A percentile compares a stretch with the other conserved stretches of the same genome.
These are phyloP conservation scores for Russula vinacea DNA, from an alignment of 768 basidiomycete species.

Conservation along the genomic window DNA sequence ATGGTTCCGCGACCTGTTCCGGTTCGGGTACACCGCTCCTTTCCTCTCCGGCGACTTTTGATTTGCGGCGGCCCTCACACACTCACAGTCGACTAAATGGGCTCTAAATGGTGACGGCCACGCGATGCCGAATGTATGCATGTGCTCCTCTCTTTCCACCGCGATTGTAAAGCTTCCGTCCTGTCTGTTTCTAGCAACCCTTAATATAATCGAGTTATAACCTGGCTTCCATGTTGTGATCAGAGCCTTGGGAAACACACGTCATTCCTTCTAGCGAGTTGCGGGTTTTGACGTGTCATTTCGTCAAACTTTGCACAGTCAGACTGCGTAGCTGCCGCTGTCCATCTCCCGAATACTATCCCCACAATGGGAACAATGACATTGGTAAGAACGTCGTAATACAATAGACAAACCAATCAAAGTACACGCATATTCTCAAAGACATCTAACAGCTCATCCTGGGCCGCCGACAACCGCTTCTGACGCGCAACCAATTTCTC, in stretches of 20 bases:
- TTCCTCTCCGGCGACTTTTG: slow-evolving; percentile 17
- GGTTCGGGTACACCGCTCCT: slow-evolving; percentile 8
- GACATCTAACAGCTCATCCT: slow-evolving; percentile 39
- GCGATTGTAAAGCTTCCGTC: slow-evolving; percentile 2
- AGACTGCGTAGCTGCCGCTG: slow-evolving; percentile 1
- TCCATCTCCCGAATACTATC: neutral
- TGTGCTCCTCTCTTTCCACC: slow-evolving; percentile 1
- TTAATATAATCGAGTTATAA: slow-evolving; percentile 17
- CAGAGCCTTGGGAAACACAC: slow-evolving; percentile 1
- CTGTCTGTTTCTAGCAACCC: slow-evolving; percentile 16
- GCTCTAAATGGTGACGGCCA: neutral
- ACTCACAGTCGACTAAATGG: neutral
- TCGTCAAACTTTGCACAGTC: neutral
- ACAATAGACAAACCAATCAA: neutral
- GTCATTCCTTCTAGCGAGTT: slow-evolving; percentile 15
- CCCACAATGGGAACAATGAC: slow-evolving; percentile 2
- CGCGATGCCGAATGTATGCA: neutral
- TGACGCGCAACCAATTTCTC: slow-evolving; percentile 51
- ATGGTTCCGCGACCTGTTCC: slow-evolving; percentile 17
- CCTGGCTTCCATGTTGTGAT: slow-evolving; percentile 9
- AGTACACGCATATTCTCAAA: neutral
- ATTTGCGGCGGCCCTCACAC: slow-evolving; percentile 16
- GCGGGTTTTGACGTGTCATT: slow-evolving; percentile 10
- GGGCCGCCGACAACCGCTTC: slow-evolving; percentile 49
- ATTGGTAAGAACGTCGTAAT: neutral